Evolutionary conservation across 1,284 basidiomycete genomes (phyloP).

Genomic region (Xanthoconium separans): DNA sequence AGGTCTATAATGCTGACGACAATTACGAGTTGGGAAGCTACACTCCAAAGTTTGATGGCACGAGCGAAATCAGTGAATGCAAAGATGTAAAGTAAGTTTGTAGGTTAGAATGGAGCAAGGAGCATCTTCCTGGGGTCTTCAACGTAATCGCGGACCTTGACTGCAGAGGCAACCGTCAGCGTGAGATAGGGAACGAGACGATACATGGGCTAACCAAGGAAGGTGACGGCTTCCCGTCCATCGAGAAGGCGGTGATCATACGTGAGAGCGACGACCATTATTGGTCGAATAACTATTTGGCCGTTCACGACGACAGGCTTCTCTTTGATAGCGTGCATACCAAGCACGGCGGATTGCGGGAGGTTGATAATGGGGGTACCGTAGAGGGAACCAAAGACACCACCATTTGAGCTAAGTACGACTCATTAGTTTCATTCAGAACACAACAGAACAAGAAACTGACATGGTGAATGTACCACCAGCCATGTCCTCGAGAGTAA

Average conservation of each 20-base stretch:
- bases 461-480: conserved; percentile 98
- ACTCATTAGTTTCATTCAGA: conserved; percentile 2
- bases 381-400: conserved; percentile 96
- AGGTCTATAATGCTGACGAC: conserved; percentile 6
- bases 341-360: conserved; percentile 92
- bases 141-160: conserved; percentile 60
- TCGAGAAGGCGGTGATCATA: conserved; percentile 97
- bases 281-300: conserved; percentile 92
- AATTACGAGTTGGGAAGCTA: conserved; percentile 16
- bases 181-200: conserved; percentile 1
- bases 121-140: conserved; percentile 61
- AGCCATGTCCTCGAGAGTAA: conserved; percentile 95
- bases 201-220: conserved; percentile 74
- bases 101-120: conserved; percentile 34
- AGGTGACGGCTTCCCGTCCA: conserved; percentile 94
- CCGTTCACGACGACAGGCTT: conserved; percentile 91
- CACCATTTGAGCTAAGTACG: conserved; percentile 86
- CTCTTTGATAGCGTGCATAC: conserved; percentile 98
- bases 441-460: conserved; percentile 27
- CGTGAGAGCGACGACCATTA: conserved; percentile 94
- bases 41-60: conserved; percentile 6
- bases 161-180: conserved; percentile 34
- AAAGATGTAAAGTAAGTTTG: not conserved
- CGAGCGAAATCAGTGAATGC: not conserved
- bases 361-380: conserved; percentile 98